Base-by-base conservation (phyloP, 164 flowering plant genomes). In the Magnolia sinica region DNA sequence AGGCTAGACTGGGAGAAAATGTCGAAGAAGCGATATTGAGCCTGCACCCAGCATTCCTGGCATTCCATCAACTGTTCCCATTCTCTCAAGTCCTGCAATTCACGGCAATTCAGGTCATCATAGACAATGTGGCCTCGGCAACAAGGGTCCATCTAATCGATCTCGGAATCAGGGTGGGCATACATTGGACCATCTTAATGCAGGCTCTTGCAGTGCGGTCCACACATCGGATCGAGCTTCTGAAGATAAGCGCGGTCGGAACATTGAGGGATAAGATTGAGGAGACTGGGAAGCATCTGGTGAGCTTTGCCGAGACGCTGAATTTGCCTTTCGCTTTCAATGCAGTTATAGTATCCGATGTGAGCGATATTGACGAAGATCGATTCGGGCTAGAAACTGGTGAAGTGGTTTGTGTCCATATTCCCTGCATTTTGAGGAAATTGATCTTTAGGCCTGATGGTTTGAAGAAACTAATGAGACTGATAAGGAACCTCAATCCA, bases 71-170 rank as follows among this genome's bases (percentile, higher is more conserved):
- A 45, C 2, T 45, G 27, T 59, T 70, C 4, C 73, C 73, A 2
- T 70, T 70, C 49, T 7, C 11, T 8, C 58, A 70, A 70, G 73
- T 70, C 13, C 2, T 0, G 52, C 73, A 70, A 37, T 50, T 70
- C 73, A 50, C 73, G 1, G 73, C 23, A 37, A 50, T 89, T n/a
- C 90, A 90, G 77, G 87, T 86, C 23, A 80, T 89, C 2, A 31
- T 86, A 7, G 91, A 88, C 7, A 76, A 76, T 22, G 82, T 87
- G 29, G 76, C 79, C 0, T 63, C 76, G 2, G 83, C 89, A 4
- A 87, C 67, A 59, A 89, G 70, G 80, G 66, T 87, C 14, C 91
- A 89, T 64, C 50, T 89, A 9, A 80, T 90, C 22, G 90, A 88
- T 76, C 81, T 90, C 20, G 82, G 73, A 50, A 83, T 88, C 55